These are phyloP conservation scores for Ilyonectria sp. DNA, from an alignment of 2,329 filamentous ascomycete genomes.

Conservation along the genomic window DNA sequence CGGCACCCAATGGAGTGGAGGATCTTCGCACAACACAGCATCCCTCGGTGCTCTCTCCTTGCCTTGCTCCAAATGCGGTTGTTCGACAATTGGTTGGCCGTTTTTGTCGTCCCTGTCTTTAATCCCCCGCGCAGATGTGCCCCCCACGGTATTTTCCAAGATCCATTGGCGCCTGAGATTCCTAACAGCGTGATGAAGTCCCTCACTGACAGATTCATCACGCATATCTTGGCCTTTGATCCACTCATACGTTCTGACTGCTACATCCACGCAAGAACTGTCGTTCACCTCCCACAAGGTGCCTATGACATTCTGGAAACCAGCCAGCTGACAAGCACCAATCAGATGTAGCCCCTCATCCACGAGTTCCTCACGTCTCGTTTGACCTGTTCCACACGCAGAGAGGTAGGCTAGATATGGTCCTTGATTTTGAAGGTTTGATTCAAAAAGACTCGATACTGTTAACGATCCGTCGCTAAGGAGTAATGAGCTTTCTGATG, in stretches of 20 bases:
- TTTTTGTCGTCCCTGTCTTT: no score
- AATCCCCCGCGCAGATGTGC: not conserved
- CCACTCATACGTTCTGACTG: not conserved
- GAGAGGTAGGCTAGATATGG: slow-evolving; percentile 58
- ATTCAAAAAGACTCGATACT: slow-evolving; percentile 32
- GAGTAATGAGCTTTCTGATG: slow-evolving; percentile 26
- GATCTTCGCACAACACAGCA: not conserved
- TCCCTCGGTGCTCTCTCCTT: not conserved
- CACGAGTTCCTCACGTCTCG: slow-evolving; percentile 33
- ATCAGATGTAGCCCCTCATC: slow-evolving; percentile 59
- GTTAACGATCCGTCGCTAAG: slow-evolving; percentile 26
- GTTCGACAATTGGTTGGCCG: no score
- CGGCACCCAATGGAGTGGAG: not conserved
- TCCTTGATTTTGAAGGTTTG: slow-evolving; percentile 23
- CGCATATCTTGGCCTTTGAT: not conserved
- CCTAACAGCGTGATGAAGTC: slow-evolving; percentile 2
- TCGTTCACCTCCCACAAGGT: slow-evolving; percentile 18
- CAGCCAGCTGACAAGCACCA: slow-evolving; percentile 9
- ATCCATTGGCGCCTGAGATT: slow-evolving; percentile 2
- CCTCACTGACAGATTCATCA: slow-evolving; percentile 7
- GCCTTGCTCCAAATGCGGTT: no score
- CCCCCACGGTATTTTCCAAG: not conserved
- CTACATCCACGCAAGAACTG: not conserved
- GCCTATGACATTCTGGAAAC: slow-evolving; percentile 17
- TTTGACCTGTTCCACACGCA: slow-evolving; percentile 52